These are phyloP conservation scores for Salinomyces thailandicus DNA, from an alignment of 2,329 filamentous ascomycete genomes.

Conservation along the genomic window DNA sequence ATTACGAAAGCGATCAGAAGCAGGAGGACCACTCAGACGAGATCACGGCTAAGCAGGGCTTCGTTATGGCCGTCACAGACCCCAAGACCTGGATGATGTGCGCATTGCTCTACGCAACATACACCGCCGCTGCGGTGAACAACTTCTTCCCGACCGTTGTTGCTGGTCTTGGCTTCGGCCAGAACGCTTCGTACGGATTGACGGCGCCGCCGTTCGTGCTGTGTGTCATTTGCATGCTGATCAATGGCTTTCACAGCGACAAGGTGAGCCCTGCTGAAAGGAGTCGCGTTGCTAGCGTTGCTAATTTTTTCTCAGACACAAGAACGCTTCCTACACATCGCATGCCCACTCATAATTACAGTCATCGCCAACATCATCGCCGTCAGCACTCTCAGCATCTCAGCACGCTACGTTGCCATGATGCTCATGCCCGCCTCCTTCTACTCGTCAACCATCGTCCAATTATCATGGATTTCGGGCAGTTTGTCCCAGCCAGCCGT, in stretches of 20 bases:
- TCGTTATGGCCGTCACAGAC: conserved; percentile 23
- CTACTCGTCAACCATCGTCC: conserved; percentile 53
- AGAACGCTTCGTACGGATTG: conserved; percentile 24
- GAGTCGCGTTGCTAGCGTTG: neutral
- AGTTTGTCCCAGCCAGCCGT: conserved; percentile 43
- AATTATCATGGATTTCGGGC: conserved; percentile 44
- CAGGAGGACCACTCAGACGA: conserved; percentile 12
- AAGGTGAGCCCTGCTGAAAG: conserved; percentile 5
- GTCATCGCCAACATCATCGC: conserved; percentile 49
- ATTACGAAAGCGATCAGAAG: conserved; percentile 14
- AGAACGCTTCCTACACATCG: conserved; percentile 40
- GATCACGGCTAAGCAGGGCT: conserved; percentile 18
- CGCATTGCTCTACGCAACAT: conserved; percentile 13
- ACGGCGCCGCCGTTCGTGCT: conserved; percentile 26
- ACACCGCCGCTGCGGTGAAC: conserved; percentile 19
- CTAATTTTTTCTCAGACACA: conserved; percentile 16
- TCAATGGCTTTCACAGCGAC: conserved; percentile 13
- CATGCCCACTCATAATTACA: conserved; percentile 44
- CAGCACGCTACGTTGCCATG: conserved; percentile 49
- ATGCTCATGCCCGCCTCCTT: conserved; percentile 44
- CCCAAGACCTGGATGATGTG: conserved; percentile 27
- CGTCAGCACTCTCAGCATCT: conserved; percentile 47
- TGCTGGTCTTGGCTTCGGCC: conserved; percentile 25
- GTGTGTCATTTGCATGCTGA: conserved; percentile 14
- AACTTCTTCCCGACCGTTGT: conserved; percentile 26